phyloP scores from a whole-genome alignment of 352 stramenopile species.

The Globisporangium spiculum region DNA sequence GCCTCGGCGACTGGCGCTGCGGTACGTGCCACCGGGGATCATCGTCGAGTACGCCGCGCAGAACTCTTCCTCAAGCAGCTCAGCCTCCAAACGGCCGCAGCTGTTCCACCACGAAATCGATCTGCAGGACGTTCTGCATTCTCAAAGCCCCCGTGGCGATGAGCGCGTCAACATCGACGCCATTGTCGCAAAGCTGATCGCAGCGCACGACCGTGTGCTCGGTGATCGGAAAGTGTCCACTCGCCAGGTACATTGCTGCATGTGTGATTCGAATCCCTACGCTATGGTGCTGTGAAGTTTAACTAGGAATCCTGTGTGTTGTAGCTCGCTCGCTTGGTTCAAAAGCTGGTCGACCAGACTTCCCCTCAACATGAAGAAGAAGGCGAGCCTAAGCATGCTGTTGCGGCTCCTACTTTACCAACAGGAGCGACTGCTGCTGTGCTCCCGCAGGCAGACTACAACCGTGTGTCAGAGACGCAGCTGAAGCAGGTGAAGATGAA shows the following conservation, averaged over 20 bases:
- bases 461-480: slow-evolving; percentile 70
- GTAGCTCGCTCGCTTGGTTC: slow-evolving; percentile 51
- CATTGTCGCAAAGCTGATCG: slow-evolving; percentile 40
- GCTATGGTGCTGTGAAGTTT: too few relatives aligned
- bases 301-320: not conserved
- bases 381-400: not conserved
- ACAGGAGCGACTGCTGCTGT: not conserved
- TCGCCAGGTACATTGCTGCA: slow-evolving; percentile 24
- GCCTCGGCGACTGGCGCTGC: slow-evolving; percentile 51
- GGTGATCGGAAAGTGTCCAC: slow-evolving; percentile 39
- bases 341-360: slow-evolving; percentile 31
- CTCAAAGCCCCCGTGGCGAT: too few relatives aligned
- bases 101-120: slow-evolving; percentile 70
- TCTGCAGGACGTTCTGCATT: slow-evolving; percentile 23
- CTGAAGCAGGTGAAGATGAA: slow-evolving; percentile 64
- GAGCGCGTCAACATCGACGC: slow-evolving; percentile 15
- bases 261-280: too few relatives aligned
- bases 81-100: slow-evolving; percentile 11
- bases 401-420: not conserved
- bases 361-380: not conserved
- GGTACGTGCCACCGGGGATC: slow-evolving; percentile 48
- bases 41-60: slow-evolving; percentile 54
- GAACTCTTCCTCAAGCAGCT: not conserved
- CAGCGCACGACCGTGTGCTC: slow-evolving; percentile 37
- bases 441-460: slow-evolving; percentile 74